These are phyloP conservation scores for Intubia oerlemansii DNA, from an alignment of 2,329 filamentous ascomycete genomes.

Conservation along the genomic window DNA sequence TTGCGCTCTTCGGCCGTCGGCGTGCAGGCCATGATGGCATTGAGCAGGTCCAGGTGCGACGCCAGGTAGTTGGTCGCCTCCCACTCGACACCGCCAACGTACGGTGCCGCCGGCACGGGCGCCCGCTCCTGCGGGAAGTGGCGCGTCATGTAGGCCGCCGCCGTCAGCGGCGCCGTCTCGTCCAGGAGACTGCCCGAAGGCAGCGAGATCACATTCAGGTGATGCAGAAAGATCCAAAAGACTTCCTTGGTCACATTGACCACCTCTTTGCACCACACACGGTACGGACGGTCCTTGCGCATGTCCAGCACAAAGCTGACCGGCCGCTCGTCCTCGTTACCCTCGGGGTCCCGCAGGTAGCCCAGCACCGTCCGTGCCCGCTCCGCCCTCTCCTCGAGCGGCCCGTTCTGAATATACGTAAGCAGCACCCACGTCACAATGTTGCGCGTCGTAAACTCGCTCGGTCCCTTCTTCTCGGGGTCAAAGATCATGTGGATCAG, in stretches of 20 bases:
- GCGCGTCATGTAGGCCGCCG: constrained; percentile 39
- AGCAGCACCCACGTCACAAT: constrained; percentile 81
- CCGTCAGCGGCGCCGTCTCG: background rate
- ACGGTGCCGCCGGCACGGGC: constrained; percentile 82
- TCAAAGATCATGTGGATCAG: constrained; percentile 82
- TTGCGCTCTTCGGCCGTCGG: constrained; percentile 53
- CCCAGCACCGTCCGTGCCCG: constrained; percentile 54
- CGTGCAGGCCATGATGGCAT: constrained; percentile 69
- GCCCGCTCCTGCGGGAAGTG: constrained; percentile 74
- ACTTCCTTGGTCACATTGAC: constrained; percentile 91
- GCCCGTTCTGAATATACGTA: constrained; percentile 57
- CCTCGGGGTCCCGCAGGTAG: constrained; percentile 63
- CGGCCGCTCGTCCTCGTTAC: constrained; percentile 53
- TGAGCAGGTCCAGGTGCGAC: constrained; percentile 78
- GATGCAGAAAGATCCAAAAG: constrained; percentile 97
- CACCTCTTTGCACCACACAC: constrained; percentile 84
- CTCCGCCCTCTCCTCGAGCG: constrained; percentile 36
- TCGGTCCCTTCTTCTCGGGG: constrained; percentile 93
- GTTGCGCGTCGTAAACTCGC: constrained; percentile 82
- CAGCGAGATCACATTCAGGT: constrained; percentile 66
- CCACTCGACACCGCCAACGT: constrained; percentile 96
- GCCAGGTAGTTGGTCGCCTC: constrained; percentile 94
- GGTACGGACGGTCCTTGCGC: constrained; percentile 69
- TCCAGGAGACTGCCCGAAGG: no score
- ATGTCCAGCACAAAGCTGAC: constrained; percentile 79